These are phyloP conservation scores for Barbatosphaeria neglecta DNA, from an alignment of 495 filamentous ascomycete species.

Conservation along the genomic window DNA sequence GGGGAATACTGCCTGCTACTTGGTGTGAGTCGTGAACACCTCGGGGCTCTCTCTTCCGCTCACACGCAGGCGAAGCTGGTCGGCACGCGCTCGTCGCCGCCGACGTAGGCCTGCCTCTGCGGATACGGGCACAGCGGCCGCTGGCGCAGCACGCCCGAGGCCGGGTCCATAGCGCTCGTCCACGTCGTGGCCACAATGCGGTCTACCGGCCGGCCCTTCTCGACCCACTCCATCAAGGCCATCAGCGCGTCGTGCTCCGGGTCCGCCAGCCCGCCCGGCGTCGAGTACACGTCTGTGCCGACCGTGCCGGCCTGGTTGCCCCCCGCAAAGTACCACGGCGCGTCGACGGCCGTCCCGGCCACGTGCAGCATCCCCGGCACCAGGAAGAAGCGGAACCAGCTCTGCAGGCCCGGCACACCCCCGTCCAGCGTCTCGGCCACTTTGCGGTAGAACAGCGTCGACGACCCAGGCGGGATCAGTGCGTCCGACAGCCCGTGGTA, in stretches of 20 bases:
- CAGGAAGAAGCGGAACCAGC: constrained; percentile 30
- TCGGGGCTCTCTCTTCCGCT: too few relatives aligned
- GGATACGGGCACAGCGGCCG: constrained; percentile 36
- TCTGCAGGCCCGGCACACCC: constrained; percentile 6
- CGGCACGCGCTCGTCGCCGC: neutral
- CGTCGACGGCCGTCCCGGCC: constrained; percentile 17
- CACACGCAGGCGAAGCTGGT: neutral
- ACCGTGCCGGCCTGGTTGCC: constrained; percentile 21
- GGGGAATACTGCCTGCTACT: too few relatives aligned
- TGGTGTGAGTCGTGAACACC: too few relatives aligned
- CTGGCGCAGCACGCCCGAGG: constrained; percentile 26
- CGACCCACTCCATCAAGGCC: constrained; percentile 44
- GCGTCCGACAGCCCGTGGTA: constrained; percentile 47
- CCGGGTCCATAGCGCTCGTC: constrained; percentile 16
- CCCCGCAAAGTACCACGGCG: constrained; percentile 34
- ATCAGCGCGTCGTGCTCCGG: constrained; percentile 32
- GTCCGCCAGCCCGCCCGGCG: constrained; percentile 33
- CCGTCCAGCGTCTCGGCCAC: constrained; percentile 14
- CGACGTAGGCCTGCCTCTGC: constrained; percentile 3
- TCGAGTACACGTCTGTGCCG: constrained; percentile 8
- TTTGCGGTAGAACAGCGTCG: constrained; percentile 30
- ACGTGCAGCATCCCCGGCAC: constrained; percentile 32
- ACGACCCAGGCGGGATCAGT: constrained; percentile 31
- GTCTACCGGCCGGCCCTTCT: constrained; percentile 27
- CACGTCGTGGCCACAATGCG: constrained; percentile 33